phyloP scores from a whole-genome alignment of 2,329 filamentous ascomycete species.

The Eutypella sp. region DNA sequence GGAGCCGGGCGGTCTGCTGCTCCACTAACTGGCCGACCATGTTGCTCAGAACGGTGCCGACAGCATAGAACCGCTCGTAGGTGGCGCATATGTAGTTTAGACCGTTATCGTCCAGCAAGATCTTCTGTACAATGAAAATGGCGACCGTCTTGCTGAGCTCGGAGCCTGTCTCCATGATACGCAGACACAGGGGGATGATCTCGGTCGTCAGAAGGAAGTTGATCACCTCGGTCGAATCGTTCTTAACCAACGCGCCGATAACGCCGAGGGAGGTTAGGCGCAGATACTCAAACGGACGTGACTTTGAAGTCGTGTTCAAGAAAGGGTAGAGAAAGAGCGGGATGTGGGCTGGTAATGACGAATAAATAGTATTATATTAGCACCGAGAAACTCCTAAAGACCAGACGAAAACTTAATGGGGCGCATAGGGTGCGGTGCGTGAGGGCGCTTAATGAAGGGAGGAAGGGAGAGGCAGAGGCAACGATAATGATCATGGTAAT shows the following conservation, averaged over 20 bases:
- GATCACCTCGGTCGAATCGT: conserved; percentile 97
- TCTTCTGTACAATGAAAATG: conserved; percentile 99
- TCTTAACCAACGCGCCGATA: conserved; percentile 96
- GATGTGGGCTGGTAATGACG: conserved; percentile 68
- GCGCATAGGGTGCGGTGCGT: no score
- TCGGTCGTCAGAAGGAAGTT: conserved; percentile 98
- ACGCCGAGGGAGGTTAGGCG: conserved; percentile 93
- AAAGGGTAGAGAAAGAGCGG: conserved; percentile 97
- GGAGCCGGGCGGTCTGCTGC: conserved; percentile 88
- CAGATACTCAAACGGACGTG: conserved; percentile 93
- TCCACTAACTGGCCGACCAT: conserved; percentile 98
- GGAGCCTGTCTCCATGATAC: conserved; percentile 98
- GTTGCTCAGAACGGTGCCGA: conserved; percentile 94
- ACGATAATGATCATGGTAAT: no score
- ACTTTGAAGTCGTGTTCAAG: conserved; percentile 97
- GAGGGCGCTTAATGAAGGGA: no score
- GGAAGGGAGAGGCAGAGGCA: no score
- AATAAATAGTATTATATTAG: conserved; percentile 12
- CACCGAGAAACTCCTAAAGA: conserved; percentile 7
- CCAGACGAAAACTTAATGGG: not conserved
- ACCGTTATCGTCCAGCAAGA: conserved; percentile 91
- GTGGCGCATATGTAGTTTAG: conserved; percentile 98
- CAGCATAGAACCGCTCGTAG: conserved; percentile 96
- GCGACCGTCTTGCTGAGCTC: conserved; percentile 98
- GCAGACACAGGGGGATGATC: conserved; percentile 93